These are phyloP conservation scores for Penicillium manginii DNA, from an alignment of 495 filamentous ascomycete species.

Conservation along the genomic window DNA sequence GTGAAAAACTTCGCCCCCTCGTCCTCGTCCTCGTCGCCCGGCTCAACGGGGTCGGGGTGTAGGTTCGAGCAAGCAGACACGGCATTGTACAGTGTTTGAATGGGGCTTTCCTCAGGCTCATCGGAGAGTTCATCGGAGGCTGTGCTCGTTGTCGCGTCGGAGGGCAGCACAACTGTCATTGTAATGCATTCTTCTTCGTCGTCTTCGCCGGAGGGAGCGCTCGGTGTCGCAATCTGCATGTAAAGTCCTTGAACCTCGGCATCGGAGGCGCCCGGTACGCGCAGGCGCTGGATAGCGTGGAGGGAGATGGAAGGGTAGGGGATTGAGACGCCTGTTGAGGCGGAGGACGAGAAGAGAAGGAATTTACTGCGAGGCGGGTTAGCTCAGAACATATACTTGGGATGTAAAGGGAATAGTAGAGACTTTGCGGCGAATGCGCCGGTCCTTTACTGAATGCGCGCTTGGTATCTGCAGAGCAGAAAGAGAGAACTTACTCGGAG, in stretches of 20 bases:
- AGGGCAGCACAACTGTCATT: constrained; percentile 69
- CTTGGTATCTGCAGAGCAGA: neutral
- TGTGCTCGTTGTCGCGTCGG: constrained; percentile 1
- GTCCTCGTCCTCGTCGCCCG: constrained; percentile 49
- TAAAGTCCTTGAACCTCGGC: constrained; percentile 66
- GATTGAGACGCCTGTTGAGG: constrained; percentile 69
- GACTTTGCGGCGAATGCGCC: neutral
- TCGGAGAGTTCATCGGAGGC: constrained; percentile 23
- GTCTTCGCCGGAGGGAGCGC: constrained; percentile 45
- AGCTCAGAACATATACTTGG: neutral
- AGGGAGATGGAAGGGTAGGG: constrained; percentile 87
- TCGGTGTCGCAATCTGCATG: constrained; percentile 73
- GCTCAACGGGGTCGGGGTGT: constrained; percentile 75
- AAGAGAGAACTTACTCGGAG: constrained; percentile 62
- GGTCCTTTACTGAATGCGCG: neutral
- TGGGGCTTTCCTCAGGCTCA: constrained; percentile 39
- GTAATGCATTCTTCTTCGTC: constrained; percentile 74
- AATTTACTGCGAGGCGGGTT: constrained; percentile 60
- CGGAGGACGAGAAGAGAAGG: constrained; percentile 66
- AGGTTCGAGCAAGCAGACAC: constrained; percentile 86
- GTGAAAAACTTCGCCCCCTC: constrained; percentile 38
- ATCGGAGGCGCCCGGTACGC: constrained; percentile 38
- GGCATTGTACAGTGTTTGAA: constrained; percentile 70
- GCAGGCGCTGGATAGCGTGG: constrained; percentile 78
- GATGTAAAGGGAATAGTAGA: neutral